phyloP scores from a whole-genome alignment of 2,329 filamentous ascomycete species.

The Colletotrichum aenigma region DNA sequence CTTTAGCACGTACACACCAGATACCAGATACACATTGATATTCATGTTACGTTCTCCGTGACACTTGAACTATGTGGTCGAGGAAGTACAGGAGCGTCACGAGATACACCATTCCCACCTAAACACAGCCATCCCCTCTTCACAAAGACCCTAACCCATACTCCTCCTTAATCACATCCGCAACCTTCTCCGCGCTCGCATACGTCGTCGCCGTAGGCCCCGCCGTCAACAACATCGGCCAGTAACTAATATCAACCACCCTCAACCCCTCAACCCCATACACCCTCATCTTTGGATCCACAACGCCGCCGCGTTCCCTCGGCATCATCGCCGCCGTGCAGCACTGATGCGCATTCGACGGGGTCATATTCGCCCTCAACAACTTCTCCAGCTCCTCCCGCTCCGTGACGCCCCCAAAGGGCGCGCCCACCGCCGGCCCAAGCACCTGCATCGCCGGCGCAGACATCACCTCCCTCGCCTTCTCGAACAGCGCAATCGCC shows the following conservation, averaged over 20 bases:
- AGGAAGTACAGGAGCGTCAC: too few species aligned
- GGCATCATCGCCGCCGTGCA: conserved; percentile 23
- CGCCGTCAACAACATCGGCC: conserved; percentile 16
- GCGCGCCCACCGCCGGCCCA: conserved; percentile 29
- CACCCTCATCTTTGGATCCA: conserved; percentile 19
- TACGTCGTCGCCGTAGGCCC: conserved; percentile 7
- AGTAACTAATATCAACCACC: conserved; percentile 21
- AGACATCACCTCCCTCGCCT: conserved; percentile 30
- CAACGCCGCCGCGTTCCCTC: conserved; percentile 19
- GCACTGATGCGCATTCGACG: not conserved
- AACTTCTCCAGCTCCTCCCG: conserved; percentile 28
- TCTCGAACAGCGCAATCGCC: conserved; percentile 36
- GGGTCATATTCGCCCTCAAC: conserved; percentile 8
- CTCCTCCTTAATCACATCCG: conserved; percentile 1
- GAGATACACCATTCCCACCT: not conserved
- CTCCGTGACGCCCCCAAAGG: conserved; percentile 26
- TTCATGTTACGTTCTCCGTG: not conserved
- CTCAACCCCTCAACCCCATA: conserved; percentile 7
- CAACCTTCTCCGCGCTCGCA: conserved; percentile 1
- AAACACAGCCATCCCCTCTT: not conserved
- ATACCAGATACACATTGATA: not conserved
- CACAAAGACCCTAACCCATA: not conserved
- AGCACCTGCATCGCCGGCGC: conserved; percentile 32
- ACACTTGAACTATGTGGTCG: too few species aligned
- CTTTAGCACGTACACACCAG: not conserved